Base-by-base conservation (phyloP, 2,329 filamentous ascomycete genomes). In the Cladosporium sp. region DNA sequence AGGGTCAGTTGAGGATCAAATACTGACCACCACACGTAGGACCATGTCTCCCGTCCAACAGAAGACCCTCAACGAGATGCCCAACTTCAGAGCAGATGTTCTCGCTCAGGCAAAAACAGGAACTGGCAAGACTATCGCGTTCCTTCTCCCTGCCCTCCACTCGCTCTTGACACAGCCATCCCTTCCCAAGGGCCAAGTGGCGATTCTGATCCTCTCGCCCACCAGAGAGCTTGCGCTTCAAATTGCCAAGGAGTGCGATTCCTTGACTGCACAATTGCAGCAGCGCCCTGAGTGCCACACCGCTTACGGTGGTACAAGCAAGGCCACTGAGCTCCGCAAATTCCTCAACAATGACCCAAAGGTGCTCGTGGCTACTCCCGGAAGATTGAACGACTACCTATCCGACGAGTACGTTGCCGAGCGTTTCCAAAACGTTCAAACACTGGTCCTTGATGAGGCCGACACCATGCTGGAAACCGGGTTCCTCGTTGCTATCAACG, bases 61-160 rank as follows among this genome's bases (percentile, higher is more conserved):
- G 60, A 82, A 82, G 72, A 83, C 85, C 6, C 75, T 86, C 65
- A 81, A 77, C 2, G 80, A 84, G 67, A 77, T 86, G 30, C 83
- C 83, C 8, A 78, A 74, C 47, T 80, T 81, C 73, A 79, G 78
- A 47, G 80, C 80, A 57, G 84, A 86, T 71, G 85, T 83, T 68
- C 80, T 86, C 38, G 85, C 85, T 36, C 84, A 85, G 68, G 95
- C 94, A 66, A 97, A 93, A 80, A 74, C 68, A 94, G 94, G 95
- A 26, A 98, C 94, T 21, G 95, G 95, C 59, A 99, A 99, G 83
- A 99, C 95, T 0, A 92, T 92, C 0, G 93, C 94, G 0, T 98
- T 95, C 74, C 80, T 99, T 8, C 87, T 97, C 62, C 95, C 95
- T 0, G 92, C 96, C 59, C 75, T 98, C 51, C 96, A 93, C 69